These are phyloP conservation scores for Aspergillus latus DNA, from an alignment of 2,329 filamentous ascomycete species.

Conservation along the genomic window DNA sequence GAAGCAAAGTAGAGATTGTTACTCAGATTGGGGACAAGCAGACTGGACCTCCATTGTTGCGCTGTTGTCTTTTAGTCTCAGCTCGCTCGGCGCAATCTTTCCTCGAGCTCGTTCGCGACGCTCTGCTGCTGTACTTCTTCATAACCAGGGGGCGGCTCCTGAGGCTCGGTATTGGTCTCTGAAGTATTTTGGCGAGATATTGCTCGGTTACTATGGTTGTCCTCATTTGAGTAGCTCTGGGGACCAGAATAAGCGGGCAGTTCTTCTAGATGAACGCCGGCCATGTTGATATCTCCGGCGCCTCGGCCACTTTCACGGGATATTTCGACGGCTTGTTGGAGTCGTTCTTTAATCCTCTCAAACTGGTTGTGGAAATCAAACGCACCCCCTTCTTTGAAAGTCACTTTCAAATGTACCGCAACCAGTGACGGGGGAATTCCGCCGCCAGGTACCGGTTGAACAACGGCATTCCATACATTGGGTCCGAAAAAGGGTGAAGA, in stretches of 20 bases:
- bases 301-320: conserved; percentile 41
- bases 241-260: conserved; percentile 80
- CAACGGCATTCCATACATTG: conserved; percentile 80
- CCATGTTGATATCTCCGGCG: conserved; percentile 53
- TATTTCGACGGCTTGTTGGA: conserved; percentile 73
- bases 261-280: conserved; percentile 76
- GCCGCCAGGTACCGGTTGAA: conserved; percentile 78
- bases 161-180: conserved; percentile 46
- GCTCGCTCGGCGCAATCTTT: conserved; percentile 44
- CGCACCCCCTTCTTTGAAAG: conserved; percentile 93
- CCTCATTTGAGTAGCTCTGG: conserved; percentile 32
- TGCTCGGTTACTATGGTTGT: conserved; percentile 12
- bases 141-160: conserved; percentile 84
- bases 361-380: conserved; percentile 84
- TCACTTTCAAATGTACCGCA: conserved; percentile 76
- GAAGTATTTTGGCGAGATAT: conserved; percentile 24
- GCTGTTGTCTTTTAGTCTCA: conserved; percentile 15
- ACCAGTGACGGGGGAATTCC: conserved; percentile 74
- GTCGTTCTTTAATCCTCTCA: conserved; percentile 77
- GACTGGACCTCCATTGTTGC: neutral
- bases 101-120: conserved; percentile 71
- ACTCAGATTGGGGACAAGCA: neutral
- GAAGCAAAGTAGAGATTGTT: neutral
- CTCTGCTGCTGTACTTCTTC: conserved; percentile 86
- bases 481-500: conserved; percentile 88